Base-by-base conservation (phyloP, 257 asterid species). In the Ocimum tenuiflorum region DNA sequence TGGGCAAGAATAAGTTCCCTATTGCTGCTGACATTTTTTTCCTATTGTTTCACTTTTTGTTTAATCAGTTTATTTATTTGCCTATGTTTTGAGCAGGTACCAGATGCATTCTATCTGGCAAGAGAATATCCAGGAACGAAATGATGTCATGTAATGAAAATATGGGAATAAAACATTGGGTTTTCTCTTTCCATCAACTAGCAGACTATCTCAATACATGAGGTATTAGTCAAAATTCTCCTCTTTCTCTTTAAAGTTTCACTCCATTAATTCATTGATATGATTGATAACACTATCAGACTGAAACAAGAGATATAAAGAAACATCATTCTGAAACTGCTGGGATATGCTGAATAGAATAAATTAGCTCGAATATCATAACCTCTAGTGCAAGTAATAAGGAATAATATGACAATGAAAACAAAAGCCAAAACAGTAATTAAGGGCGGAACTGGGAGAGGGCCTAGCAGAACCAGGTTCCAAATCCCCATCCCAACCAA, bases 301-400 rank as follows among this genome's bases (percentile, higher is more conserved):
- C n/a, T n/a, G n/a, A n/a, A n/a, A n/a, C n/a, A n/a, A n/a, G n/a
- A n/a, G n/a, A n/a, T n/a, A n/a, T n/a, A n/a, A n/a, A n/a, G n/a
- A n/a, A n/a, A n/a, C n/a, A n/a, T n/a, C 47, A 54, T 60, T 18
- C 51, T 41, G 11, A 61, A 20, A 72, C 10, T 24, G 55, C 15
- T n/a, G 47, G 11, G 60, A 39, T 35, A 41, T 20, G 67, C 48
- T 56, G n/a, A n/a, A n/a, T n/a, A n/a, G n/a, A n/a, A n/a, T n/a
- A n/a, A n/a, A n/a, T n/a, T n/a, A n/a, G n/a, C n/a, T n/a, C n/a
- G n/a, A n/a, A n/a, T n/a, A n/a, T n/a, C n/a, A n/a, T n/a, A n/a
- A n/a, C n/a, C n/a, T n/a, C n/a, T n/a, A n/a, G 48, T 46, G 72
- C 49, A 57, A 68, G 61, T 22, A 68, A 65, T 18, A 24, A 60